Percentiles rank a stretch among this genome's conserved stretches.
These are phyloP conservation scores for Dryadomyces quercus-mongolicae DNA, from an alignment of 2,329 filamentous ascomycete species.

Conservation along the genomic window DNA sequence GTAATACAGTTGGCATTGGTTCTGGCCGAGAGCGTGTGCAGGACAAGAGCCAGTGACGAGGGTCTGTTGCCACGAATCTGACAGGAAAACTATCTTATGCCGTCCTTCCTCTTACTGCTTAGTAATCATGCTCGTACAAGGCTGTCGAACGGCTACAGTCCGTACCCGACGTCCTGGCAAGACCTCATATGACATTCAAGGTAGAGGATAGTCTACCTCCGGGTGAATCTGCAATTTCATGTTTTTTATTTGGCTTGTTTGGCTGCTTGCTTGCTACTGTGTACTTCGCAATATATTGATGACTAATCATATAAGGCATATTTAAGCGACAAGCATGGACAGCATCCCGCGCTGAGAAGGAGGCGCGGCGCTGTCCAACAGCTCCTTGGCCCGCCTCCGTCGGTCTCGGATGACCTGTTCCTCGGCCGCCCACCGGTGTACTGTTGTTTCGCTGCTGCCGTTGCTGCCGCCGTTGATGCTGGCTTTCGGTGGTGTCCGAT, in stretches of 20 bases:
- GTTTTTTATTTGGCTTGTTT: no score
- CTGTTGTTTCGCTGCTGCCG: constrained; percentile 9
- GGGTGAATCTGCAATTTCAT: no score
- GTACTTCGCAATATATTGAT: not conserved
- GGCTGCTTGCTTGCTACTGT: no score
- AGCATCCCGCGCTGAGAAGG: constrained; percentile 14
- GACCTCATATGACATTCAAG: no score
- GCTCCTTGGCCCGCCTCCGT: constrained; percentile 34
- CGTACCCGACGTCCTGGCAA: no score
- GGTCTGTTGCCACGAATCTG: no score
- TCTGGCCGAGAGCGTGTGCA: not conserved
- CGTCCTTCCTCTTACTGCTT: no score
- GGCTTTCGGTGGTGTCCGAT: constrained; percentile 2
- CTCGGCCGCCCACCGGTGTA: constrained; percentile 41
- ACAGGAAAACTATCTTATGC: no score
- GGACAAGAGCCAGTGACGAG: no score
- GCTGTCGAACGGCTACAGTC: no score
- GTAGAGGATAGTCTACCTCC: no score
- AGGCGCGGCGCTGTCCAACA: constrained; percentile 36
- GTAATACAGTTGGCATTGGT: not conserved
- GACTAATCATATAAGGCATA: not conserved
- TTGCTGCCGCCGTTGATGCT: constrained; percentile 16
- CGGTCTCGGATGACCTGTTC: constrained; percentile 41
- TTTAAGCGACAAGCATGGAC: constrained; percentile 6
- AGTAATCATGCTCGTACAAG: no score